A percentile compares a stretch with the other conserved stretches of the same genome.
Evolutionary conservation across 2,329 filamentous ascomycete species (phyloP).

Genomic region (Byssochlamys sp.): DNA sequence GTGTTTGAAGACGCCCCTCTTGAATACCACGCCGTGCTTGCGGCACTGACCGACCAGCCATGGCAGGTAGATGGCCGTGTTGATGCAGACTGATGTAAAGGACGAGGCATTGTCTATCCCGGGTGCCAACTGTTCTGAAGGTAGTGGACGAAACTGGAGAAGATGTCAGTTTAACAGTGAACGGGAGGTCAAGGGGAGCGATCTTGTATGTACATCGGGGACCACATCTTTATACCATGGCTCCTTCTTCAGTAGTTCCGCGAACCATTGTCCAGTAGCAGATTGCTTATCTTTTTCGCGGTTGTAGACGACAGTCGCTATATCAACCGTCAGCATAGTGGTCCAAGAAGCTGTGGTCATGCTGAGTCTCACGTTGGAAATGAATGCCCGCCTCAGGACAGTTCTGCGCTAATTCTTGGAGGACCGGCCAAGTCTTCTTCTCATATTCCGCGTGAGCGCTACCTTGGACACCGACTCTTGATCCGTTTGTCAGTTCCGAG

Average conservation of each 20-base stretch:
- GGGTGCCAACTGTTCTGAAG: slow-evolving; percentile 47
- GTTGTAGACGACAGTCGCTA: slow-evolving; percentile 47
- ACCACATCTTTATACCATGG: slow-evolving; percentile 67
- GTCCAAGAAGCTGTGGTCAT: not conserved
- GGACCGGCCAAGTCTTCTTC: slow-evolving; percentile 53
- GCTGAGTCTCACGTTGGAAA: slow-evolving; percentile 50
- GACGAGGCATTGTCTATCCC: slow-evolving; percentile 62
- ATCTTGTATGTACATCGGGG: slow-evolving; percentile 47
- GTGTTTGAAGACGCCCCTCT: slow-evolving; percentile 56
- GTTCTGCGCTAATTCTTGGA: slow-evolving; percentile 51
- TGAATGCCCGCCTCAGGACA: slow-evolving; percentile 72
- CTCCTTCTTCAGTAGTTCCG: slow-evolving; percentile 55
- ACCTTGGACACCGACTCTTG: slow-evolving; percentile 30
- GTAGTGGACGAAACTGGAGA: slow-evolving; percentile 51
- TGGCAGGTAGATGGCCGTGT: slow-evolving; percentile 75
- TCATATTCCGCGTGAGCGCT: slow-evolving; percentile 46
- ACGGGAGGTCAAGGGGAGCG: not conserved
- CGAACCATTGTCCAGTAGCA: slow-evolving; percentile 50
- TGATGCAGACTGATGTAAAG: slow-evolving; percentile 84
- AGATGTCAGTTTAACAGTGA: not conserved
- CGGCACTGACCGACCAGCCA: slow-evolving; percentile 76
- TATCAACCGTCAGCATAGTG: not conserved
- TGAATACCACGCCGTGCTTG: slow-evolving; percentile 59
- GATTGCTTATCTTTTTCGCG: slow-evolving; percentile 55
- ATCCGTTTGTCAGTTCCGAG: not conserved